Conservation (phyloP, 2,329 filamentous ascomycete genomes). For the Atkinsonella hypoxylon region DNA sequence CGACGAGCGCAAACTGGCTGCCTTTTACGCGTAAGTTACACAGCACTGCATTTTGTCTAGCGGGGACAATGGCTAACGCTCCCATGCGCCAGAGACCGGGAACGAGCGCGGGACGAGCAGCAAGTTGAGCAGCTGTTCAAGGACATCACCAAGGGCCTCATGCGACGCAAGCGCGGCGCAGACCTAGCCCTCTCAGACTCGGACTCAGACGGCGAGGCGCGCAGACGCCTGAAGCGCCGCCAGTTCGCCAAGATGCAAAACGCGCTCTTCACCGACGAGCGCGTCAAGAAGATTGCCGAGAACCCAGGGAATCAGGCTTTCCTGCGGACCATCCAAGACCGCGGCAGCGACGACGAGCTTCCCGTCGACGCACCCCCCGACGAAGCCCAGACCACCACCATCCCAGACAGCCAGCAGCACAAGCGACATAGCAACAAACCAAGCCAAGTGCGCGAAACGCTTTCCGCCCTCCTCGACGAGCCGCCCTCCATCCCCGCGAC, state of each 20-base stretch:
- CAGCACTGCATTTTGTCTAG: not conserved
- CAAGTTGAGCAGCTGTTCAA: conserved; percentile 84
- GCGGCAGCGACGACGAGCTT: conserved; percentile 66
- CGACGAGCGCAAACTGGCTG: conserved; percentile 71
- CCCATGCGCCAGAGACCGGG: conserved; percentile 57
- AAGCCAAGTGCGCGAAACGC: conserved; percentile 68
- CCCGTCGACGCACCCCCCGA: conserved; percentile 26
- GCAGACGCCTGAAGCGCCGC: conserved; percentile 67
- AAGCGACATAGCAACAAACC: conserved; percentile 56
- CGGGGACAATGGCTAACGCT: too few species aligned
- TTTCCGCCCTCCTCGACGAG: conserved; percentile 71
- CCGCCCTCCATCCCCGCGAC: conserved; percentile 39
- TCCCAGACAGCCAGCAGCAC: conserved; percentile 47
- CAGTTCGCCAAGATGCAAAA: conserved; percentile 90
- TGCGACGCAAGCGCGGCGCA: conserved; percentile 72
- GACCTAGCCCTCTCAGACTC: conserved; percentile 83
- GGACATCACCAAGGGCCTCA: conserved; percentile 78
- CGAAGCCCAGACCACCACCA: conserved; percentile 19
- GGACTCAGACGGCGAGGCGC: conserved; percentile 72
- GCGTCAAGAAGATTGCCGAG: conserved; percentile 78
- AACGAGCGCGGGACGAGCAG: conserved; percentile 72
- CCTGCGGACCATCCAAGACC: conserved; percentile 78
- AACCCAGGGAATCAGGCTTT: conserved; percentile 87
- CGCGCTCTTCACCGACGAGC: conserved; percentile 77
- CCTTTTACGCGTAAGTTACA: conserved; percentile 72